Percentiles rank a stretch among this genome's conserved stretches.
phyloP scores from a whole-genome alignment of 2,329 filamentous ascomycete genomes.

The Sarocladium strictum region DNA sequence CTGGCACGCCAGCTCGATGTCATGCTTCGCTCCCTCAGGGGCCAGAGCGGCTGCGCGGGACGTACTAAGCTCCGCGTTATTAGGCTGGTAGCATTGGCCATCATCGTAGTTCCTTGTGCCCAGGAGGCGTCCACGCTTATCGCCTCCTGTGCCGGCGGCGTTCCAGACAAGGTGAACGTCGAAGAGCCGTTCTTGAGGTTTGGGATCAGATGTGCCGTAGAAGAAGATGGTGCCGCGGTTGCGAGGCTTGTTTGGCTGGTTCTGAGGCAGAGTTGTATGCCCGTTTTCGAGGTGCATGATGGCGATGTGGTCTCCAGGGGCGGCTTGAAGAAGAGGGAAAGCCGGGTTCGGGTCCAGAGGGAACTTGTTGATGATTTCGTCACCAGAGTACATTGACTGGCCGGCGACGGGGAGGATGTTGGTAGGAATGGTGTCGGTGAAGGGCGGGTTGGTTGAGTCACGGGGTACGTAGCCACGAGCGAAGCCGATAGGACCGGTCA shows the following conservation, averaged over 20 bases:
- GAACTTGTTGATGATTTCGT: conserved; percentile 44
- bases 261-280: conserved; percentile 58
- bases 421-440: conserved; percentile 48
- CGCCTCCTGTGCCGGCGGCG: conserved; percentile 70
- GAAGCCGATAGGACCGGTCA: conserved; percentile 56
- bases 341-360: conserved; percentile 31
- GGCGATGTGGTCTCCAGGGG: conserved; percentile 58
- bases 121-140: conserved; percentile 70
- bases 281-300: conserved; percentile 70
- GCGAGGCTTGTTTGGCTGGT: conserved; percentile 51
- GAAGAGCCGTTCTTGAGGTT: conserved; percentile 38
- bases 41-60: conserved; percentile 53
- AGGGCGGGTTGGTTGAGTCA: conserved; percentile 35
- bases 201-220: conserved; percentile 62
- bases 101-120: conserved; percentile 82
- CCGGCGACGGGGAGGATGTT: conserved; percentile 56
- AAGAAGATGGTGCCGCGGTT: conserved; percentile 69
- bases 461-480: conserved; percentile 64
- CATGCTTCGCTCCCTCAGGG: conserved; percentile 35
- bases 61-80: conserved; percentile 48
- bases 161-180: conserved; percentile 79
- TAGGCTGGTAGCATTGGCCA: conserved; percentile 80
- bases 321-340: conserved; percentile 57
- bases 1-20: conserved; percentile 62
- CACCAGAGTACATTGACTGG: conserved; percentile 58